phyloP scores from a whole-genome alignment of 768 basidiomycete genomes.

The Panaeolus cyanescens region DNA sequence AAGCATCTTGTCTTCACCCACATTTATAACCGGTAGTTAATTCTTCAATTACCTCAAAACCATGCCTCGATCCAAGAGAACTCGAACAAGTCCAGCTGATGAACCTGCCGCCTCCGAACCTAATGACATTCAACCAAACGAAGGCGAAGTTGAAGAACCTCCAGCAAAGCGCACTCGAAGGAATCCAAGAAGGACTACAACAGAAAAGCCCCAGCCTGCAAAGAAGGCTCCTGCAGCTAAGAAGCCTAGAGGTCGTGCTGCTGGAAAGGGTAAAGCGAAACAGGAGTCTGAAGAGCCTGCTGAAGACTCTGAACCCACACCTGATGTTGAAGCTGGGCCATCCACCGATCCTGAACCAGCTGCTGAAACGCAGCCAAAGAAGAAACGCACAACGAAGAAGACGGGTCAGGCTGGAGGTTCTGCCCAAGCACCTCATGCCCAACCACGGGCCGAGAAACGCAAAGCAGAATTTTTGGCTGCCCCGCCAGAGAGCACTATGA shows the following conservation, averaged over 20 bases:
- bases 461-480: conserved; percentile 43
- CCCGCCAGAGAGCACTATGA: conserved; percentile 51
- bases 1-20: neutral
- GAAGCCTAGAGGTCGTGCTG: neutral
- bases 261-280: neutral
- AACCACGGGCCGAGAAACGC: conserved; percentile 41
- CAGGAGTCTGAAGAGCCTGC: neutral
- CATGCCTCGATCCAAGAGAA: neutral
- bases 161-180: neutral
- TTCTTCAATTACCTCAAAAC: neutral
- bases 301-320: neutral
- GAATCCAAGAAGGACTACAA: neutral
- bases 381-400: conserved; percentile 14
- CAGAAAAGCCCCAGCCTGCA: neutral
- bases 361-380: conserved; percentile 13
- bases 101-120: neutral
- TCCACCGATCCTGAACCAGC: conserved; percentile 2
- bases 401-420: neutral
- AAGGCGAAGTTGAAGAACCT: neutral
- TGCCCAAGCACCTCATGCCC: too few species aligned
- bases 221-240: neutral
- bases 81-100: neutral
- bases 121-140: neutral
- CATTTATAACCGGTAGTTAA: neutral
- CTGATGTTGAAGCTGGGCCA: neutral